A percentile compares a stretch with the other conserved stretches of the same genome.
Conservation (phyloP, 1,284 basidiomycete species). For the Golubevia sp. region DNA sequence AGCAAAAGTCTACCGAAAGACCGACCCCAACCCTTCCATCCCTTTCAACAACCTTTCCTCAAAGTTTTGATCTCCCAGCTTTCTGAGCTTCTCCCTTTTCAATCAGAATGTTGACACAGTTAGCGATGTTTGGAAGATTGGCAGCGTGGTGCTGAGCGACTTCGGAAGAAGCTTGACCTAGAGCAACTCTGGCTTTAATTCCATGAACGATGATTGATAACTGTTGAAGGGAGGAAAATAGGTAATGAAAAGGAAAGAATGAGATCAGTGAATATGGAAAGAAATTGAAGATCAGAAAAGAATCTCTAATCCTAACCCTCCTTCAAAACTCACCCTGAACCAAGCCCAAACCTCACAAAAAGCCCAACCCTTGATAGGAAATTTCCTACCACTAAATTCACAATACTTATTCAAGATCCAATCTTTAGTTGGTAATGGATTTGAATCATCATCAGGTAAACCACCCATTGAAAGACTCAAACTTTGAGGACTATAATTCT, state of each 20-base stretch:
- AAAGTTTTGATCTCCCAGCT: too few relatives aligned
- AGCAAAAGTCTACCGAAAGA: too few relatives aligned
- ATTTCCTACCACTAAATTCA: conserved; percentile 68
- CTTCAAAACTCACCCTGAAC: conserved; percentile 71
- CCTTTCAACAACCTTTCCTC: too few relatives aligned
- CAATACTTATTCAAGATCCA: conserved; percentile 79
- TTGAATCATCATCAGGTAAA: conserved; percentile 66
- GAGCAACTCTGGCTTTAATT: conserved; percentile 83
- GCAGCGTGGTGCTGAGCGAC: conserved; percentile 43
- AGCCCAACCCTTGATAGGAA: conserved; percentile 75
- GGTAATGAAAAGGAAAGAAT: background rate
- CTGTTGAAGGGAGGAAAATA: conserved; percentile 47
- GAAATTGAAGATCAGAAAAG: conserved; percentile 1
- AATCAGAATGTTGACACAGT: conserved; percentile 1
- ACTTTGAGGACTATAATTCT: conserved; percentile 7
- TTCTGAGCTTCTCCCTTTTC: background rate
- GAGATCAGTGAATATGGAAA: background rate
- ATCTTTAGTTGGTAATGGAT: conserved; percentile 70
- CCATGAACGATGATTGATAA: conserved; percentile 87
- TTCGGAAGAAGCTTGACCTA: conserved; percentile 84
- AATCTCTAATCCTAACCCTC: background rate
- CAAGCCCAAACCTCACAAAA: conserved; percentile 85
- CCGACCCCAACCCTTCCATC: too few relatives aligned
- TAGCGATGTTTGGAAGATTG: conserved; percentile 24
- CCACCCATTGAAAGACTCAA: conserved; percentile 55